Conservation (phyloP, 2,329 filamentous ascomycete species). For the Aspergillus unguis region DNA sequence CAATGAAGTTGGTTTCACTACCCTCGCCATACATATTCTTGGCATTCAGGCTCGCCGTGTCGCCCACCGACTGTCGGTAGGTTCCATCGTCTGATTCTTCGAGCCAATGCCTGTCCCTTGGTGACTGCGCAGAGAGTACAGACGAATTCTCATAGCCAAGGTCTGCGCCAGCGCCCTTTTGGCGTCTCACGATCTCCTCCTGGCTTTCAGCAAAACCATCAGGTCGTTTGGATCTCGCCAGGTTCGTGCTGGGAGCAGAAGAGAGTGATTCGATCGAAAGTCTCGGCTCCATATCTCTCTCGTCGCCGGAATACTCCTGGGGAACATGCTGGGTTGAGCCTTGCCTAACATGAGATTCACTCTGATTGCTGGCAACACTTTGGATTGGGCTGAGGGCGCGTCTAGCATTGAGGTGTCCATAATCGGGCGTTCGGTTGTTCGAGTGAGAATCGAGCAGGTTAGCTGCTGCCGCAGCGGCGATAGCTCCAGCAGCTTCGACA, state of each 20-base stretch:
- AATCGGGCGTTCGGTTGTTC: slow-evolving; percentile 51
- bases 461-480: slow-evolving; percentile 39
- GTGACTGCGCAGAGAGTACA: slow-evolving; percentile 20
- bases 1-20: slow-evolving; percentile 55
- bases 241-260: slow-evolving; percentile 57
- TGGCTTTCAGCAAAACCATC: slow-evolving; percentile 52
- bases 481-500: slow-evolving; percentile 35
- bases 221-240: slow-evolving; percentile 54
- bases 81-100: slow-evolving; percentile 39
- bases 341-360: slow-evolving; percentile 62
- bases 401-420: slow-evolving; percentile 56
- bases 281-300: slow-evolving; percentile 48
- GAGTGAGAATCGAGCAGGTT: slow-evolving; percentile 39
- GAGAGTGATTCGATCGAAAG: slow-evolving; percentile 58
- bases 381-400: slow-evolving; percentile 84
- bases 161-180: slow-evolving; percentile 33
- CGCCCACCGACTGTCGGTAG: slow-evolving; percentile 48
- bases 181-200: slow-evolving; percentile 48
- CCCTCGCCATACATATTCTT: slow-evolving; percentile 55
- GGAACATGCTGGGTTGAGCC: slow-evolving; percentile 54
- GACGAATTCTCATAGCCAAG: slow-evolving; percentile 39
- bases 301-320: slow-evolving; percentile 59
- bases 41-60: slow-evolving; percentile 49
- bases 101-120: slow-evolving; percentile 22
- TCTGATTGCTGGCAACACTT: slow-evolving; percentile 82